Percentiles rank a stretch among this genome's conserved stretches.
Evolutionary conservation across 768 basidiomycete genomes (phyloP).

Genomic region (Ramaria sp.): DNA sequence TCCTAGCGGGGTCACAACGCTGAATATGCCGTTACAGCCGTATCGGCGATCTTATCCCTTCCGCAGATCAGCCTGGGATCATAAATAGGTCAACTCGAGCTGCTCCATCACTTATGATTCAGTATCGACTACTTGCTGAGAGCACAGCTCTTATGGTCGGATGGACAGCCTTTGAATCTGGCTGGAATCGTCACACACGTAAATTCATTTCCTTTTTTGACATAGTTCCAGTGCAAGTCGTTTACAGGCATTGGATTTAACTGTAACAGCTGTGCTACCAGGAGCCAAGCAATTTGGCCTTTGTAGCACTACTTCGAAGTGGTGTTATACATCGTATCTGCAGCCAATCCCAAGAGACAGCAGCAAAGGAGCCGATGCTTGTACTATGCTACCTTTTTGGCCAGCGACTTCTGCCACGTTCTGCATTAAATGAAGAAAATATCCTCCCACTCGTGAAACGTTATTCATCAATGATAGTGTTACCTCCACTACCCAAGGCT

Average conservation of each 20-base stretch:
- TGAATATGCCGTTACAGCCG: slow-evolving; percentile 34
- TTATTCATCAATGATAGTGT: slow-evolving; percentile 46
- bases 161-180: slow-evolving; percentile 50
- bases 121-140: slow-evolving; percentile 62
- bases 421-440: slow-evolving; percentile 30
- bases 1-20: slow-evolving; percentile 50
- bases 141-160: slow-evolving; percentile 37
- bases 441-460: slow-evolving; percentile 26
- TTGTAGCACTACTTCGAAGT: slow-evolving; percentile 44
- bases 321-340: slow-evolving; percentile 54
- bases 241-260: background rate
- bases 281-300: slow-evolving; percentile 61
- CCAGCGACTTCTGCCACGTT: slow-evolving; percentile 40
- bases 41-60: slow-evolving; percentile 42
- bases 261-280: slow-evolving; percentile 28
- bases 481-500: slow-evolving; percentile 35
- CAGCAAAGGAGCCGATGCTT: slow-evolving; percentile 41
- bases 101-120: slow-evolving; percentile 59
- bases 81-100: slow-evolving; percentile 41
- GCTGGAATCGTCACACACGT: slow-evolving; percentile 44
- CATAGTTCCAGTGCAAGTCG: too few species aligned
- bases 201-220: slow-evolving; percentile 11
- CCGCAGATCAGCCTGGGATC: slow-evolving; percentile 52
- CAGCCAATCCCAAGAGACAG: slow-evolving; percentile 24
- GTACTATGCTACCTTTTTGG: slow-evolving; percentile 59